A percentile compares a stretch with the other conserved stretches of the same genome.
Conservation (phyloP, 2,329 filamentous ascomycete genomes). For the Fusarium gaditjirri region DNA sequence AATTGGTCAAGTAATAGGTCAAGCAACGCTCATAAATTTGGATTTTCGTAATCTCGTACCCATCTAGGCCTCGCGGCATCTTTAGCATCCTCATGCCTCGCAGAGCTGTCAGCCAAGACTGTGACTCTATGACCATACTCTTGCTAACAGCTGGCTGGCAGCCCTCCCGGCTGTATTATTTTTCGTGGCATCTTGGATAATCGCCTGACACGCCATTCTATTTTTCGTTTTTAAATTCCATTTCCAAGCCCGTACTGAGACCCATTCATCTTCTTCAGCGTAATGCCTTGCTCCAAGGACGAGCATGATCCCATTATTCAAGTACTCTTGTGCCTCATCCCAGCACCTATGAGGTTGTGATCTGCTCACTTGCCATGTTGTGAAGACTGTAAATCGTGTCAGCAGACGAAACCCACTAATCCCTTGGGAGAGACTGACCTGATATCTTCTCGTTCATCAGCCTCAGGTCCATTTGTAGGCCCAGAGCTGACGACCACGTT, state of each 20-base stretch:
- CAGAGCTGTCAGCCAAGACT: constrained; percentile 71
- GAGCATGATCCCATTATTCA: constrained; percentile 73
- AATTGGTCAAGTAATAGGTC: constrained; percentile 6
- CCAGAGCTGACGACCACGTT: constrained; percentile 31
- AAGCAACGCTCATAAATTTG: constrained; percentile 29
- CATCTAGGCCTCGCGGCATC: constrained; percentile 68
- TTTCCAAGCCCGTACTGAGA: constrained; percentile 72
- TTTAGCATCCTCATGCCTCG: constrained; percentile 66
- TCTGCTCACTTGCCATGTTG: constrained; percentile 39
- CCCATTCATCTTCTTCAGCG: constrained; percentile 77
- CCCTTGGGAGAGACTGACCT: constrained; percentile 5
- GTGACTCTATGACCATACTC: constrained; percentile 65
- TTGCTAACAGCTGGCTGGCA: constrained; percentile 68
- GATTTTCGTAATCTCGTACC: constrained; percentile 58
- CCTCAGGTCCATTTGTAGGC: constrained; percentile 21
- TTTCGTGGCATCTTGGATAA: constrained; percentile 68
- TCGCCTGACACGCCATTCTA: constrained; percentile 55
- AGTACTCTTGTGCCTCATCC: constrained; percentile 72
- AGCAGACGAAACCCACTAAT: neutral
- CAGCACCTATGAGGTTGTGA: constrained; percentile 66
- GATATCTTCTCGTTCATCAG: constrained; percentile 28
- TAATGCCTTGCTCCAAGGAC: constrained; percentile 72
- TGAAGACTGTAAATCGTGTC: constrained; percentile 10
- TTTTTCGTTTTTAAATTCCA: constrained; percentile 70
- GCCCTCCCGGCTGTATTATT: constrained; percentile 69